phyloP scores from a whole-genome alignment of 805 yeast genomes.

The Suhomyces sp. region DNA sequence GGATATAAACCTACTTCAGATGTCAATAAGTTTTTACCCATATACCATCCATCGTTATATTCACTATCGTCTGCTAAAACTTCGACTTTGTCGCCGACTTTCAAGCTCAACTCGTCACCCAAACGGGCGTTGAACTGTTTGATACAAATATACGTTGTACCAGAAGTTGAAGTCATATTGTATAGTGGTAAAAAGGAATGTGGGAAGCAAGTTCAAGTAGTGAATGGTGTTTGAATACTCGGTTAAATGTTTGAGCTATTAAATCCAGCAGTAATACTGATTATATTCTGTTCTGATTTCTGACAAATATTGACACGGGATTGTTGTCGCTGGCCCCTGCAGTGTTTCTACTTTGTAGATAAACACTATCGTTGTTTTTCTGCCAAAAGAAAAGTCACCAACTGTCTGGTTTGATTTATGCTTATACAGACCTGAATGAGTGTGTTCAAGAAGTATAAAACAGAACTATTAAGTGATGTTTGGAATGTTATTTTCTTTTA shows the following conservation, averaged over 20 bases:
- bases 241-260: neutral
- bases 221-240: neutral
- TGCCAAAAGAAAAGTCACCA: neutral
- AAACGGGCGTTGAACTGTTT: conserved; percentile 85
- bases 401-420: neutral
- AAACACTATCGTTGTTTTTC: neutral
- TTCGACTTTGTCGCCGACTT: conserved; percentile 81
- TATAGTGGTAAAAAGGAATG: neutral
- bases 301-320: neutral
- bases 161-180: conserved; percentile 11
- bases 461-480: neutral
- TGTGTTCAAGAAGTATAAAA: neutral
- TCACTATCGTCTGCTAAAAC: conserved; percentile 91
- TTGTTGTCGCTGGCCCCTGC: neutral
- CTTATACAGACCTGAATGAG: neutral
- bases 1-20: conserved; percentile 87
- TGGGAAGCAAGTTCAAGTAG: neutral
- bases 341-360: neutral
- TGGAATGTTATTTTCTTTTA: conserved; percentile 1
- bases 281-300: neutral
- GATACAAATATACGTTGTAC: conserved; percentile 54
- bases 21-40: conserved; percentile 74
- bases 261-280: neutral
- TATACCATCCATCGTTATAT: conserved; percentile 96
- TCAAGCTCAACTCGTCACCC: conserved; percentile 83